Conservation (phyloP, 345 rosid genomes). For the Barbarea vulgaris region DNA sequence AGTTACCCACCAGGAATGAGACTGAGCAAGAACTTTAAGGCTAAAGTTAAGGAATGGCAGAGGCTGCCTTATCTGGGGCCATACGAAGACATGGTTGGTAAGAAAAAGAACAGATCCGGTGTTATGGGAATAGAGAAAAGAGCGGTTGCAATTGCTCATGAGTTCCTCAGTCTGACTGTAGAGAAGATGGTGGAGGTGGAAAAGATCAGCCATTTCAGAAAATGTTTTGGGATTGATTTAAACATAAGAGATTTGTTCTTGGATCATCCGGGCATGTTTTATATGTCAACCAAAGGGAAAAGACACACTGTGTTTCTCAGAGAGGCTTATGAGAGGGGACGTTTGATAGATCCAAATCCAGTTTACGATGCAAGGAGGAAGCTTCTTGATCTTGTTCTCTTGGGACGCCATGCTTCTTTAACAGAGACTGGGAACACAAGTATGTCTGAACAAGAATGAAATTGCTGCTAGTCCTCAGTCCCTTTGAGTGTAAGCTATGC, state of each 20-base stretch:
- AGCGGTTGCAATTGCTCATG: slow-evolving; percentile 76
- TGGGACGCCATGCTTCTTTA: slow-evolving; percentile 62
- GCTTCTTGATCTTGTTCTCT: slow-evolving; percentile 78
- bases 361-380: slow-evolving; percentile 71
- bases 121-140: slow-evolving; percentile 63
- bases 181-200: slow-evolving; percentile 95
- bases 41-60: slow-evolving; percentile 86
- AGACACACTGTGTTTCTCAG: slow-evolving; percentile 83
- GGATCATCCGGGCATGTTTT: slow-evolving; percentile 90
- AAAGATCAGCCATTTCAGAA: slow-evolving; percentile 90
- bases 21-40: slow-evolving; percentile 71
- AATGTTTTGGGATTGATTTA: slow-evolving; percentile 75
- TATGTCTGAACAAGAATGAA: slow-evolving; percentile 37
- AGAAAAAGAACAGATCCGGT: slow-evolving; percentile 54
- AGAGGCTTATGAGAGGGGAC: slow-evolving; percentile 83
- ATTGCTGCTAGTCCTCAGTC: background rate
- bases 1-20: slow-evolving; percentile 84
- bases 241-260: slow-evolving; percentile 86
- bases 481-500: background rate
- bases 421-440: slow-evolving; percentile 31
- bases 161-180: slow-evolving; percentile 79
- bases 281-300: slow-evolving; percentile 80
- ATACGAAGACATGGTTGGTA: slow-evolving; percentile 60
- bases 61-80: slow-evolving; percentile 71
- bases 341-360: slow-evolving; percentile 64